Base-by-base conservation (phyloP, 768 basidiomycete genomes). In the Pisolithus microcarpus region DNA sequence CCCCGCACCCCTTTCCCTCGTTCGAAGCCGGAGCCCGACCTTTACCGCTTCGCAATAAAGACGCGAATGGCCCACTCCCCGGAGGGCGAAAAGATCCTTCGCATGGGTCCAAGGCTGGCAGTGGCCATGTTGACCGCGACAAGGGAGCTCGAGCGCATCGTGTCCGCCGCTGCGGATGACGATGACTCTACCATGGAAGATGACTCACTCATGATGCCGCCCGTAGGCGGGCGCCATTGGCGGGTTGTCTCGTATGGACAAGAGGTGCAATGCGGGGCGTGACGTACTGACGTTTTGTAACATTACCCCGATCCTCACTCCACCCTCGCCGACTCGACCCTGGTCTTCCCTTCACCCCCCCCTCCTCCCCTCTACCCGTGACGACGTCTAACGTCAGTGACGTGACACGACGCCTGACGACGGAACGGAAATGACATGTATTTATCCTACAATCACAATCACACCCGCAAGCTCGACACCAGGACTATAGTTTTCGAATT, bases 61-160 rank as follows among this genome's bases (percentile, higher is more conserved):
- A 70, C 74, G 0, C 66, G 73, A 51, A 83, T 87, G 81, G 75
- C 76, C 18, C 65, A 67, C 53, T 75, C 79, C 0, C 75, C 80
- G 0, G 75, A 79, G 57, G 85, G 85, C 0, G 77, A 78, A 53
- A 76, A 79, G 61, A 79, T 87, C 40, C 72, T 86, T 18, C 71
- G 74, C 55, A 83, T 87, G 78, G 84, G 84, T 9, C 77, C 84
- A 5, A 72, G 80, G 24, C 68, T 83, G 30, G 84, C 83, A 11
- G 64, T 85, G 38, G 75, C 76, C 37, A 77, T 85, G 39, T 64
- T 79, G 53, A 69, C 69, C 6, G 85, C 84, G 2, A 86, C 82
- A 9, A 64, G 65, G 61, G 85, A 85, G 48, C 70, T 85, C 40
- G 84, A 86, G 66, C 66, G 67, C 52, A 72, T 85, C 43, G 73